Evolutionary conservation across 139 green algal species (phyloP).

Genomic region (Yamagishiella unicocca): DNA sequence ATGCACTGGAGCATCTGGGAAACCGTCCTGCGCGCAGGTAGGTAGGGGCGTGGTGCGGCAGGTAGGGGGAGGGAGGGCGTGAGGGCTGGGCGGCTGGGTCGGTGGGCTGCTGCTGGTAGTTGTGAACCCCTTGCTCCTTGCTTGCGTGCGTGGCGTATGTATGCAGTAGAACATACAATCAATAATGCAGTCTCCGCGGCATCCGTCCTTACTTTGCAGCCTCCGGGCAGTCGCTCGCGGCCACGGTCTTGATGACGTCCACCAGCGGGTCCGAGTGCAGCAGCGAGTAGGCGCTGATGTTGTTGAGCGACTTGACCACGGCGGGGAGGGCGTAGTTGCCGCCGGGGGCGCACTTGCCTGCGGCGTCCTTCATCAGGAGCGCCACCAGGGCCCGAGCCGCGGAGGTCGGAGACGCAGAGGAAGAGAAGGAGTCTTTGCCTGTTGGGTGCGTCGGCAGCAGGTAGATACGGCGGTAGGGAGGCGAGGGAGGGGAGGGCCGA

Average conservation of each 20-base stretch:
- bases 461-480: too few relatives aligned
- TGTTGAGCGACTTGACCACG: constrained; percentile 50
- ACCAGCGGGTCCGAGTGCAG: constrained; percentile 46
- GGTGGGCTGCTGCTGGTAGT: not conserved
- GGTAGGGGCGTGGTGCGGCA: not conserved
- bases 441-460: too few relatives aligned
- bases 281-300: constrained; percentile 43
- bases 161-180: not conserved
- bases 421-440: too few relatives aligned
- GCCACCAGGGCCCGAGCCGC: too few relatives aligned
- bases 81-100: not conserved
- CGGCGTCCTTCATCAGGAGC: too few relatives aligned
- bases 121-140: not conserved
- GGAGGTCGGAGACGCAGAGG: too few relatives aligned
- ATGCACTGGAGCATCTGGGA: not conserved
- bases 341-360: too few relatives aligned
- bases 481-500: too few relatives aligned
- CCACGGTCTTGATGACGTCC: constrained; percentile 49
- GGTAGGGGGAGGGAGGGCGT: not conserved
- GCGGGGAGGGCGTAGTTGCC: too few relatives aligned
- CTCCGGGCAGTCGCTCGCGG: not conserved
- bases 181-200: not conserved
- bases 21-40: not conserved
- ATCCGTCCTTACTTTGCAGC: not conserved
- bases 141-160: not conserved